These are phyloP conservation scores for Euphorbia lathyris DNA, from an alignment of 345 rosid genomes.

Conservation along the genomic window DNA sequence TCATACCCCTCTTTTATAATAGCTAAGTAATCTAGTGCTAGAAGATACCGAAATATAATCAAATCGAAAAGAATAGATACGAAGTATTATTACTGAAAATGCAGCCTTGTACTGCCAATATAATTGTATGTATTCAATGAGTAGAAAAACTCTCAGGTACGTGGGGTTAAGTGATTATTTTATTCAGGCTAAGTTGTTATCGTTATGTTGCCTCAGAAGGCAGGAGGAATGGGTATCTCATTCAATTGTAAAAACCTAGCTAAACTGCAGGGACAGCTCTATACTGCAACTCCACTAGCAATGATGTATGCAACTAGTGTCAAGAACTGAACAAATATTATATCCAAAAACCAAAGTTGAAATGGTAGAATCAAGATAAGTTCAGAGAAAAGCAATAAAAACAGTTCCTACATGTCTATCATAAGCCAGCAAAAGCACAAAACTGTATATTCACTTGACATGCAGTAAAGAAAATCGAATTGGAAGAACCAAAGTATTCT, in stretches of 20 bases:
- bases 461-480: not conserved
- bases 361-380: not conserved
- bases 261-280: not conserved
- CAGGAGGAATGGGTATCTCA: not conserved
- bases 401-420: not conserved
- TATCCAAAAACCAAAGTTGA: not conserved
- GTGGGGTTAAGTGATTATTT: not conserved
- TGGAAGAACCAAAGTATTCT: not conserved
- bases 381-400: not conserved
- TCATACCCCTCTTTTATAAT: not conserved
- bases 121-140: not conserved
- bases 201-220: not conserved
- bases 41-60: not conserved
- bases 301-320: not conserved
- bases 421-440: not conserved
- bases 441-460: not conserved
- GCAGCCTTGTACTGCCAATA: not conserved
- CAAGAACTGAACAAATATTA: not conserved
- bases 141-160: not conserved
- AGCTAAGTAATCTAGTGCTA: not conserved
- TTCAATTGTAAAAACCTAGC: not conserved
- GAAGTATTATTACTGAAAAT: not conserved
- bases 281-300: not conserved
- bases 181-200: not conserved
- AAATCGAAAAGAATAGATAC: not conserved